These are phyloP conservation scores for Floccularia luteovirens DNA, from an alignment of 768 basidiomycete genomes.

Conservation along the genomic window DNA sequence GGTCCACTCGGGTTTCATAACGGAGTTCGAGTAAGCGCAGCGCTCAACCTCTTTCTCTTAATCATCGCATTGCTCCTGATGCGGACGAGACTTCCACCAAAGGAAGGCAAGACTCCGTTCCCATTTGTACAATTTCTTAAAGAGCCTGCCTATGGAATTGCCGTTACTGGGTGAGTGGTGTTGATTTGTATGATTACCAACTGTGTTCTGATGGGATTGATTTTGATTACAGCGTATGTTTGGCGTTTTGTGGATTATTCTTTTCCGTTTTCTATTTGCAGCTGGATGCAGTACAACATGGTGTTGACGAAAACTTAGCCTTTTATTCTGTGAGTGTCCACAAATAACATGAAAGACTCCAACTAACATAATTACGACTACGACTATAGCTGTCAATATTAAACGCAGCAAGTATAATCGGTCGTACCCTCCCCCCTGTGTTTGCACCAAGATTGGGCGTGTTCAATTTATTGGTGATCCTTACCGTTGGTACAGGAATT, in stretches of 20 bases:
- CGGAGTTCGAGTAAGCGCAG: constrained; percentile 2
- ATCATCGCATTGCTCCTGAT: constrained; percentile 1
- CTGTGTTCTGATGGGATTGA: not conserved
- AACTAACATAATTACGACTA: too few relatives aligned
- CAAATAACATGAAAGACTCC: too few relatives aligned
- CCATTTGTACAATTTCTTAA: not conserved
- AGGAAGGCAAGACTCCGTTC: not conserved
- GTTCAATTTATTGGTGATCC: constrained; percentile 30
- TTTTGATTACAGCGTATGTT: constrained; percentile 14
- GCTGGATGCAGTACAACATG: constrained; percentile 21
- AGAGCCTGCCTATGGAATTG: constrained; percentile 1
- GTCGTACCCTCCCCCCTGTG: constrained; percentile 39
- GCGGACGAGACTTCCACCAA: constrained; percentile 2
- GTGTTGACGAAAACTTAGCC: constrained; percentile 20
- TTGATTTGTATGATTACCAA: not conserved
- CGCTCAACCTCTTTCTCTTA: not conserved
- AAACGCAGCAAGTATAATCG: constrained; percentile 45
- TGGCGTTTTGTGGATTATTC: constrained; percentile 13
- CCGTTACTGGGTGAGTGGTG: constrained; percentile 1
- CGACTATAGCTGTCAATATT: constrained; percentile 43
- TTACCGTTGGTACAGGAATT: constrained; percentile 22
- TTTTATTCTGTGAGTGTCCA: constrained; percentile 28
- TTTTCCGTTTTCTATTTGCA: constrained; percentile 31
- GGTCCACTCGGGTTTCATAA: constrained; percentile 3
- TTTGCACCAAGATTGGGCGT: constrained; percentile 33